A percentile compares a stretch with the other conserved stretches of the same genome.
Conservation (phyloP, 148 eudicot species). For the Persicaria tinctoria region DNA sequence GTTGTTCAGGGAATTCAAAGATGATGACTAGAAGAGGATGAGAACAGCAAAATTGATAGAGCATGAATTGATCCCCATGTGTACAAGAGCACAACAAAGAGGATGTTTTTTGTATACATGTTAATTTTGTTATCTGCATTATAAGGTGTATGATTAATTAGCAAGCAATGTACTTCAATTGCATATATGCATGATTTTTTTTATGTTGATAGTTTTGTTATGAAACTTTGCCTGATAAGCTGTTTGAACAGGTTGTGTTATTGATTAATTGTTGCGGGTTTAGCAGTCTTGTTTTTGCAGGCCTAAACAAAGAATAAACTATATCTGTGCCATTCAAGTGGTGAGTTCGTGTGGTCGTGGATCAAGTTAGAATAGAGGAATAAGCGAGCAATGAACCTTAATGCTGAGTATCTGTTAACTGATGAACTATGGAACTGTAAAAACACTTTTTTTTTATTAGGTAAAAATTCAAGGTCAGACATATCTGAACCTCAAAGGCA, state of each 20-base stretch:
- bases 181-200: not conserved
- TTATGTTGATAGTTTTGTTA: not conserved
- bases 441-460: not conserved
- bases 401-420: too few species aligned
- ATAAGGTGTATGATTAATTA: not conserved
- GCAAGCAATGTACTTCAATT: slow-evolving; percentile 7
- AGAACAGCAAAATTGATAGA: not conserved
- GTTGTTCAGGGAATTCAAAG: slow-evolving; percentile 85
- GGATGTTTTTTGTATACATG: slow-evolving; percentile 3
- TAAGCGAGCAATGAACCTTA: too few species aligned
- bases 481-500: too few species aligned
- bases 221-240: not conserved
- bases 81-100: not conserved
- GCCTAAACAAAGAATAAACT: not conserved
- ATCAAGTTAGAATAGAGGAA: not conserved
- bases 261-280: not conserved
- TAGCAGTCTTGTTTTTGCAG: not conserved
- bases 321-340: not conserved
- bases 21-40: slow-evolving; percentile 50
- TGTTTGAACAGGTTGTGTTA: not conserved
- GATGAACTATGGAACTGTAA: too few species aligned
- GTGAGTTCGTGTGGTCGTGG: not conserved
- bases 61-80: slow-evolving; percentile 2
- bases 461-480: too few species aligned
- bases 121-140: slow-evolving; percentile 3